A percentile compares a stretch with the other conserved stretches of the same genome.
Evolutionary conservation across 169 alveolate genomes (phyloP).

Genomic region (Eimeria sp.): DNA sequence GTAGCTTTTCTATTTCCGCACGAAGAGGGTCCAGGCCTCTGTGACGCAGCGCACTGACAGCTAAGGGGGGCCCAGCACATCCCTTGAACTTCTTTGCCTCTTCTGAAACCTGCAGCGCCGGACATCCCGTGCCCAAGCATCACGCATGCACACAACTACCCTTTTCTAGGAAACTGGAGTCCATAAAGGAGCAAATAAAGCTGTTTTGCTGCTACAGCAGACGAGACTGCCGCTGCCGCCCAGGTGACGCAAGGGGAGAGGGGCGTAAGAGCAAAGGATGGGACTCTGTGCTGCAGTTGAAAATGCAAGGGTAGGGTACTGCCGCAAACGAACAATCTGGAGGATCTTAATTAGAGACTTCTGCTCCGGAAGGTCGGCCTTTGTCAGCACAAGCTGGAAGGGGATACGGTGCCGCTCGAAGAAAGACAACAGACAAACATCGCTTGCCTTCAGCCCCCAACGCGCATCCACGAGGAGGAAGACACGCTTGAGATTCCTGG

Average conservation of each 20-base stretch:
- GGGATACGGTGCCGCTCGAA: slow-evolving; percentile 74
- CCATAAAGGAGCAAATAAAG: background rate
- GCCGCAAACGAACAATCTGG: slow-evolving; percentile 48
- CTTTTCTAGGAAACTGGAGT: background rate
- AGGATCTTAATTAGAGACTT: slow-evolving; percentile 47
- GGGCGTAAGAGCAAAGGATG: background rate
- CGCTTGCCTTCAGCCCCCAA: slow-evolving; percentile 76
- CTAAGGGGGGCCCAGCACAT: slow-evolving; percentile 58
- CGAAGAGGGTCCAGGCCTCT: slow-evolving; percentile 70
- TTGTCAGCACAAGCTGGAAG: slow-evolving; percentile 81
- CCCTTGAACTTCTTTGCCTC: slow-evolving; percentile 71
- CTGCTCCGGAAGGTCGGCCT: slow-evolving; percentile 80
- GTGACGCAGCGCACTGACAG: slow-evolving; percentile 80
- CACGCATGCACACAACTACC: background rate
- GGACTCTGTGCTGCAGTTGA: background rate
- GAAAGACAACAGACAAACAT: slow-evolving; percentile 58
- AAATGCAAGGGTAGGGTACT: background rate
- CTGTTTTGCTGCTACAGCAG: background rate
- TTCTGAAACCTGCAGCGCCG: slow-evolving; percentile 55
- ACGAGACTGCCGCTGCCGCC: background rate
- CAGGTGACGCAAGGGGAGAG: background rate
- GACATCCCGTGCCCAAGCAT: background rate
- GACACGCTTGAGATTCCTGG: slow-evolving; percentile 75
- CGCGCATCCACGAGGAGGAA: slow-evolving; percentile 76
- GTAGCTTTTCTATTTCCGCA: slow-evolving; percentile 58